phyloP scores from a whole-genome alignment of 1,284 basidiomycete species.

The Moesziomyces sp. region DNA sequence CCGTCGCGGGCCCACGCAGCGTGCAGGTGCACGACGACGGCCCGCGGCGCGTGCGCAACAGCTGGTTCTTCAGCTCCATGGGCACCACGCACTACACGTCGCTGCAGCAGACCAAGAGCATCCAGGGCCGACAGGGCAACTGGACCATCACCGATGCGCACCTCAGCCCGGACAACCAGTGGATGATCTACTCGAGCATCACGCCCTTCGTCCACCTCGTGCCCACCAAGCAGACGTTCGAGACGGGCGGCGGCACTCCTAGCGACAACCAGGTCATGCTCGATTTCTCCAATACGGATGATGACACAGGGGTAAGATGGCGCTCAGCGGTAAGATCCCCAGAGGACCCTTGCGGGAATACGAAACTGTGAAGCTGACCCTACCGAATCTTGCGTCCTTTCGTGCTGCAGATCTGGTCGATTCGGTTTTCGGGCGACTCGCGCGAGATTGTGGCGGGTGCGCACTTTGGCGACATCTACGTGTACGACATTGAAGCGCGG shows the following conservation, averaged over 20 bases:
- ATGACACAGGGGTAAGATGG: slow-evolving; percentile 58
- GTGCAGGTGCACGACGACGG: slow-evolving; percentile 46
- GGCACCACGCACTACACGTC: slow-evolving; percentile 69
- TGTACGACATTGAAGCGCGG: slow-evolving; percentile 83
- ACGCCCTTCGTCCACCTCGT: slow-evolving; percentile 82
- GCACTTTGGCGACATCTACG: slow-evolving; percentile 78
- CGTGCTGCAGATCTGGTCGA: too few species aligned
- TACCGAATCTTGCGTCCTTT: too few species aligned
- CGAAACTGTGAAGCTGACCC: not conserved
- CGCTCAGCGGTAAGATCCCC: slow-evolving; percentile 54
- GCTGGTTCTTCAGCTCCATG: slow-evolving; percentile 46
- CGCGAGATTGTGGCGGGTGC: slow-evolving; percentile 81
- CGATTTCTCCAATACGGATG: slow-evolving; percentile 68
- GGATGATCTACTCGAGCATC: slow-evolving; percentile 82
- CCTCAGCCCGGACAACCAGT: slow-evolving; percentile 87
- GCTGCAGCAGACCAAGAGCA: slow-evolving; percentile 62
- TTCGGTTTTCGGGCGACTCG: slow-evolving; percentile 94
- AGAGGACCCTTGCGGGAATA: too few species aligned
- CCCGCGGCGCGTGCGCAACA: slow-evolving; percentile 26
- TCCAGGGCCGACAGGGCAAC: slow-evolving; percentile 57
- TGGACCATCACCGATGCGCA: slow-evolving; percentile 78
- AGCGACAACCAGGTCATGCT: slow-evolving; percentile 61
- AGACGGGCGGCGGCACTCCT: slow-evolving; percentile 36
- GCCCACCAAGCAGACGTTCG: slow-evolving; percentile 72
- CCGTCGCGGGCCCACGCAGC: slow-evolving; percentile 22